Base-by-base conservation (phyloP, 805 yeast species). In the Clavispora fructus region DNA sequence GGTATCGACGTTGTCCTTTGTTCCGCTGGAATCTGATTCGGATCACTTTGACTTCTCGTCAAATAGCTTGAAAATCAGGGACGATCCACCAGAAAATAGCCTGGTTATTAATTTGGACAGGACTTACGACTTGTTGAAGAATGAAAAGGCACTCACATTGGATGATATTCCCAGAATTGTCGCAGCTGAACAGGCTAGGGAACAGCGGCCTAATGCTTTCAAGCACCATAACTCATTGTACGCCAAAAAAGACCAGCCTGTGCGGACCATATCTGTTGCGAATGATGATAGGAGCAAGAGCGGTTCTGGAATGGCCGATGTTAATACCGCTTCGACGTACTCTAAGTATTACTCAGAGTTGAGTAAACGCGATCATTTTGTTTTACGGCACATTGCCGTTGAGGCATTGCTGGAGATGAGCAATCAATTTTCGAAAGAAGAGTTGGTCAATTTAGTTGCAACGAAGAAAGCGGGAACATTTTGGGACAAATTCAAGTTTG, bases 151-250 rank as follows among this genome's bases (percentile, higher is more conserved):
- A 0, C 76, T 94, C 44, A 92, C 97, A 0, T 75, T 94, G 56
- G 98, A 94, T 65, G 99, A 94, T 65, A 94, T 94, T 56, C 96
- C 98, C 7, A 77, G 98, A 53, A 92, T 94, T 60, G 97, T 94
- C 7, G 96, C 97, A 2, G 92, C 96, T 9, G 97, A 94, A 58
- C 97, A 92, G 64, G 96, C 98, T 0, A 74, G 97, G 52, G 96
- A 88, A 50, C 85, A 87, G 59, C 77, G 96, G 47, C 97, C 97
- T 2, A 90, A 90, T 64, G 96, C 97, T 0, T 91, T 85, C 67
- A 83, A 85, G 48, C 95, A 86, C 64, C 91, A 86, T 59, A 81
- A 80, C 60, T 51, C 72, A 49, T 51, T 72, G 60, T 58, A 72
- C 56, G 62, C 67, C 63, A 58, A 56, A 39, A 62, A 62, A 29